Evolutionary conservation across 805 yeast species (phyloP).

Genomic region (Kodamaea neixiangensis): DNA sequence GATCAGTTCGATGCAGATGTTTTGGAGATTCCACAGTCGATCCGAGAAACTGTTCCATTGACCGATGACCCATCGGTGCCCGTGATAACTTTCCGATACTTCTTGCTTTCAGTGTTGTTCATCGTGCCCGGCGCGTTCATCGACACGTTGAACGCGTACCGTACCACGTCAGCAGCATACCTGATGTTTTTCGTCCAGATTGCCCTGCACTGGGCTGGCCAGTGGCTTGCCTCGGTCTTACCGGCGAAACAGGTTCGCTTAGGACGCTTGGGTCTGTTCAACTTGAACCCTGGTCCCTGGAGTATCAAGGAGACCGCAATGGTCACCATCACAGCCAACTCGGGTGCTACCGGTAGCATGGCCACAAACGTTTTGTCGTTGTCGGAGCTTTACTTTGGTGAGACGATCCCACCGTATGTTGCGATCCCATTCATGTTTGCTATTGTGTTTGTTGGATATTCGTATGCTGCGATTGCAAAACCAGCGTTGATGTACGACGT

Average conservation of each 20-base stretch:
- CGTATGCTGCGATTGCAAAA: conserved; percentile 54
- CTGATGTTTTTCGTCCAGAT: conserved; percentile 55
- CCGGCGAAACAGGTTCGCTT: conserved; percentile 32
- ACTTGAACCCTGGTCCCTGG: conserved; percentile 58
- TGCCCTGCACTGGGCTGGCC: conserved; percentile 48
- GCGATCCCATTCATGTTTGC: conserved; percentile 52
- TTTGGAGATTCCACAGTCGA: conserved; percentile 29
- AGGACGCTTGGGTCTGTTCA: conserved; percentile 25
- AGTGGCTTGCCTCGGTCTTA: conserved; percentile 43
- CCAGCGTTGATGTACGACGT: conserved; percentile 48
- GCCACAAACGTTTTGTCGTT: conserved; percentile 50
- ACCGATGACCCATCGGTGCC: conserved; percentile 43
- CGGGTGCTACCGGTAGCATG: conserved; percentile 54
- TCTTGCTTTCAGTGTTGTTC: conserved; percentile 34
- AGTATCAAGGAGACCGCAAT: conserved; percentile 54
- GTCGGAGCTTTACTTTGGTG: conserved; percentile 46
- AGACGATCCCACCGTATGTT: conserved; percentile 33
- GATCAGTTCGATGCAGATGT: conserved; percentile 20
- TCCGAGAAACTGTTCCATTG: conserved; percentile 39
- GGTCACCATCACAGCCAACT: conserved; percentile 52
- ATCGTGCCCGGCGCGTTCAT: conserved; percentile 45
- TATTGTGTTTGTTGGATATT: conserved; percentile 54
- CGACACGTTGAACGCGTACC: conserved; percentile 43
- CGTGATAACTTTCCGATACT: conserved; percentile 37
- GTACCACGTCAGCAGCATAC: conserved; percentile 51